These are phyloP conservation scores for Colletotrichum musae DNA, from an alignment of 2,329 filamentous ascomycete genomes.

Conservation along the genomic window DNA sequence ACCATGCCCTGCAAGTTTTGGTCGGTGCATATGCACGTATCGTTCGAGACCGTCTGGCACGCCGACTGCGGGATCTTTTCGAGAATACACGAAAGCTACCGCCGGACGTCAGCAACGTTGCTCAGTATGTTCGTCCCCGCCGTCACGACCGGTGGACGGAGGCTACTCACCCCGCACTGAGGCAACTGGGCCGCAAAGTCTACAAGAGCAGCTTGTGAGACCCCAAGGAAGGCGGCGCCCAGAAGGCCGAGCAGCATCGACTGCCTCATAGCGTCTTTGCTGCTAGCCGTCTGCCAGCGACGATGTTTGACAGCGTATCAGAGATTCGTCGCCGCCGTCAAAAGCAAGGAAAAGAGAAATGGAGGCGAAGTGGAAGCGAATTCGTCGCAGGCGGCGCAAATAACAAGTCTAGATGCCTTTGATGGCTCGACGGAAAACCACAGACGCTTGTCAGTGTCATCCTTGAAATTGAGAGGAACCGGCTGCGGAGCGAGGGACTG, in stretches of 20 bases:
- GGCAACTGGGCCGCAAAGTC: slow-evolving; percentile 42
- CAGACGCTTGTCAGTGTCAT: slow-evolving; percentile 14
- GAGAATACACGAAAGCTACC: slow-evolving; percentile 45
- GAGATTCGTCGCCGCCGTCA: background rate
- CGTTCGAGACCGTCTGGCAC: slow-evolving; percentile 44
- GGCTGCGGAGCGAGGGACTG: background rate
- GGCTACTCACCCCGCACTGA: slow-evolving; percentile 42
- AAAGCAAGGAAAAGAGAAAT: background rate
- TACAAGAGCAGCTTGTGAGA: slow-evolving; percentile 32
- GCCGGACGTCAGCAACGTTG: background rate
- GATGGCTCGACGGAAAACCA: slow-evolving; percentile 3
- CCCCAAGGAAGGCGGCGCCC: slow-evolving; percentile 35
- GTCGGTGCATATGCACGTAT: slow-evolving; percentile 49
- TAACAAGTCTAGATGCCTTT: slow-evolving; percentile 2
- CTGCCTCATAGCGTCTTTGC: slow-evolving; percentile 33
- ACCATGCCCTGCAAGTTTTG: slow-evolving; percentile 40
- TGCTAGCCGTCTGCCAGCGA: background rate
- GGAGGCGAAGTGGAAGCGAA: background rate
- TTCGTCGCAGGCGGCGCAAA: background rate
- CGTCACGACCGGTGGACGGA: background rate
- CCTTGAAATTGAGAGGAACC: background rate
- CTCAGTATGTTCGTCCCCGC: background rate
- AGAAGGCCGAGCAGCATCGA: slow-evolving; percentile 30
- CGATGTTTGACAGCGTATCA: background rate
- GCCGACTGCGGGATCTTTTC: slow-evolving; percentile 44